Evolutionary conservation across 23 red algal species (phyloP).

Genomic region (Gracilaria domingensis): DNA sequence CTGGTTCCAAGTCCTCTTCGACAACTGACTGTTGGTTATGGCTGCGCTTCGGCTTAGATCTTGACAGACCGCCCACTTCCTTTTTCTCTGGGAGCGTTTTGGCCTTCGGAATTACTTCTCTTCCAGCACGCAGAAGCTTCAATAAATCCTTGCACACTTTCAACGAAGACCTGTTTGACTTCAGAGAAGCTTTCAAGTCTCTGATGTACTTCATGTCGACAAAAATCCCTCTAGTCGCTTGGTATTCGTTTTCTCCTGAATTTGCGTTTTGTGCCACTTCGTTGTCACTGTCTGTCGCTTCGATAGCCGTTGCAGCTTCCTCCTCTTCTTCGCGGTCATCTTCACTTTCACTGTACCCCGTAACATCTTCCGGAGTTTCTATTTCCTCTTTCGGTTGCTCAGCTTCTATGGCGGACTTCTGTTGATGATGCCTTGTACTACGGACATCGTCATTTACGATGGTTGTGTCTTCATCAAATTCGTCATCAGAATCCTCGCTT

Average conservation of each 20-base stretch:
- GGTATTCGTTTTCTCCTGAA: neutral
- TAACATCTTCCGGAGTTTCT: constrained; percentile 1
- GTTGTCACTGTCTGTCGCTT: constrained; percentile 8
- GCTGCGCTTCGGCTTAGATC: constrained; percentile 20
- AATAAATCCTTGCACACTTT: constrained; percentile 60
- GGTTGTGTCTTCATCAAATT: neutral
- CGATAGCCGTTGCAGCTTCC: constrained; percentile 30
- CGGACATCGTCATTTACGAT: neutral
- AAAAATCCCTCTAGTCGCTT: constrained; percentile 6
- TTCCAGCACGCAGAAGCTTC: constrained; percentile 35
- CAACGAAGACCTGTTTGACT: constrained; percentile 30
- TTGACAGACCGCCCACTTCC: neutral
- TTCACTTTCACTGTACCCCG: constrained; percentile 36
- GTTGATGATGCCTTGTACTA: neutral
- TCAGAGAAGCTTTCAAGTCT: constrained; percentile 14
- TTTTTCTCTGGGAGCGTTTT: constrained; percentile 10
- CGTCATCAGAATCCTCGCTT: neutral
- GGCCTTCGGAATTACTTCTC: constrained; percentile 46
- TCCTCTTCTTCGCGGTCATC: constrained; percentile 34
- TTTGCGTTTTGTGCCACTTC: neutral
- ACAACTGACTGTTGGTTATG: neutral
- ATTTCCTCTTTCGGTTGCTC: neutral
- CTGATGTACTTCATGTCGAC: constrained; percentile 51
- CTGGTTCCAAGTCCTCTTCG: constrained; percentile 8
- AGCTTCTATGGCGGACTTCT: neutral